A percentile compares a stretch with the other conserved stretches of the same genome.
Evolutionary conservation across 2,329 filamentous ascomycete genomes (phyloP).

Genomic region (Pseudogymnoascus sp.): DNA sequence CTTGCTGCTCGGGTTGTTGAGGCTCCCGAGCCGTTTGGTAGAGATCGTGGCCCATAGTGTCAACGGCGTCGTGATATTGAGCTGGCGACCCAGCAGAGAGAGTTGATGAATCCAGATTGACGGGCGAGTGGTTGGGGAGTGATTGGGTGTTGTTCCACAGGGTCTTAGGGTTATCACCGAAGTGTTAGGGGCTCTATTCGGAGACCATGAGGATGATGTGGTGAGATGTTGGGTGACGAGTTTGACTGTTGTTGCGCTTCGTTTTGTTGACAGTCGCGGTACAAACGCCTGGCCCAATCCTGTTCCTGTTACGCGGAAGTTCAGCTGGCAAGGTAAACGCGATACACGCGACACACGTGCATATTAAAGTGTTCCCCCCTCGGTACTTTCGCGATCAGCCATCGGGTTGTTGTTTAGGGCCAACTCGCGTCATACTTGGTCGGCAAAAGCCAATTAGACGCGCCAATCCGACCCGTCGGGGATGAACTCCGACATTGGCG

Average conservation of each 20-base stretch:
- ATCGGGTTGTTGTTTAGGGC: constrained; percentile 5
- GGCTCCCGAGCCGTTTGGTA: constrained; percentile 31
- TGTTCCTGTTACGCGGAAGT: constrained; percentile 8
- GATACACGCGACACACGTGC: constrained; percentile 8
- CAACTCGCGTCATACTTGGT: constrained; percentile 5
- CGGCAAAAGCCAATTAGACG: constrained; percentile 6
- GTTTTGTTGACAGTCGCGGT: constrained; percentile 6
- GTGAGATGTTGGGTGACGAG: constrained; percentile 2
- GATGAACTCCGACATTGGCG: constrained; percentile 5
- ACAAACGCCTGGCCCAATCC: constrained; percentile 6
- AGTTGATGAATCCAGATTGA: constrained; percentile 47
- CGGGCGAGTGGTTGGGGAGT: constrained; percentile 14
- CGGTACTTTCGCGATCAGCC: constrained; percentile 1
- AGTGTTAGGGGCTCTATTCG: constrained; percentile 6
- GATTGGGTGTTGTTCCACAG: constrained; percentile 5
- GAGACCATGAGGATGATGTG: constrained; percentile 5
- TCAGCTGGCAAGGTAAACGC: constrained; percentile 8
- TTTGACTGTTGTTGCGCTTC: background rate
- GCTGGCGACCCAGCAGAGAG: constrained; percentile 42
- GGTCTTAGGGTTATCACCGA: constrained; percentile 1
- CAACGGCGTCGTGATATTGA: constrained; percentile 47
- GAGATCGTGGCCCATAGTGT: constrained; percentile 41
- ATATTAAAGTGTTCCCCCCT: constrained; percentile 6
- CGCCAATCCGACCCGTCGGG: constrained; percentile 4
- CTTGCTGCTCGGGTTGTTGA: constrained; percentile 21